Evolutionary conservation across 2,329 filamentous ascomycete genomes (phyloP), one percentile per base, ranked within the genome.

Genomic region (Penicillium polonicum): DNA sequence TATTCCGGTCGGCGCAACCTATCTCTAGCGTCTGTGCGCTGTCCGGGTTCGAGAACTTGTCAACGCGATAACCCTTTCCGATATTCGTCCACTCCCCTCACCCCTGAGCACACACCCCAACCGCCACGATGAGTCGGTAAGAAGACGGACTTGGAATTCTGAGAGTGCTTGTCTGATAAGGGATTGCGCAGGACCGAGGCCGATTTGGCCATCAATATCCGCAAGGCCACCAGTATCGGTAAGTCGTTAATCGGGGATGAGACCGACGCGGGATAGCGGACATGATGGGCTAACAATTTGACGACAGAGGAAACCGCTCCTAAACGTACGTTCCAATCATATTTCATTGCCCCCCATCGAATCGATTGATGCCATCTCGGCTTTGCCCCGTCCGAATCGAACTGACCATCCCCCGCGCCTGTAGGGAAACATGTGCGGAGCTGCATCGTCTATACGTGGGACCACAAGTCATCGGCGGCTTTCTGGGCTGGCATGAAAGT

Each of bases 401-500:
- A 41, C 52, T 55, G 42, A 53, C 53, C 43, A 42, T 48, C 55
- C 54, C 55, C 52, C 52, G 38, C 31, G 27, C 51, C 55, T 53
- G 38, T 70, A 84, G 85, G 84, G 60, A 99, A 99, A 79, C 94
- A 99, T 89, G 94, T 99, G 58, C 90, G 94, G 72, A 92, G 90
- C 76, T 96, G 91, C 73, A 99, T 99, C 70, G 93, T 99, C 45
- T 97, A 97, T 77, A 97, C 93, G 58, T 99, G 94, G 94, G 94
- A 99, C 78, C 92, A 99, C 81, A 95, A 96, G 80, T 96, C 89
- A 64, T 96, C 92, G 42, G 83, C 87, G 73, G 91, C 92, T 72
- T 99, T 99, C 76, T 99, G 94, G 94, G 87, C 91, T 57, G 93
- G 92, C 73, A 95, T 99, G 84, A 99, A 99, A 86, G 92, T 97